Evolutionary conservation across 2,329 filamentous ascomycete species (phyloP).

Genomic region (Colletotrichum tabaci): DNA sequence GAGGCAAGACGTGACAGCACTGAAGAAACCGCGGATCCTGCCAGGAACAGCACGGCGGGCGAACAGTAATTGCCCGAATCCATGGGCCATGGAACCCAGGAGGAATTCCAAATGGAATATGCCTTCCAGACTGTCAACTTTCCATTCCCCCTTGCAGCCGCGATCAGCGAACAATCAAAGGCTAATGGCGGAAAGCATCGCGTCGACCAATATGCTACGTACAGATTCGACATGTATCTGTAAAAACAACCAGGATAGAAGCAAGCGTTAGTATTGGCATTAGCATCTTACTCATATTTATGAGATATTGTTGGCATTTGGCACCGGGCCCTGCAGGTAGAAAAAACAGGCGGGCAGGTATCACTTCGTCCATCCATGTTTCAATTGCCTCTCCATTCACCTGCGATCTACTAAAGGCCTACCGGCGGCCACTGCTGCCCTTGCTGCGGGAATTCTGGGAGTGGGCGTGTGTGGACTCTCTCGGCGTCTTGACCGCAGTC

Average conservation of each 20-base stretch:
- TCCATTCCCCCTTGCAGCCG: background rate
- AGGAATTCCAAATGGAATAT: conserved; percentile 1
- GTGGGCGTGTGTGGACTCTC: conserved; percentile 23
- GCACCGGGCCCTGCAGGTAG: conserved; percentile 17
- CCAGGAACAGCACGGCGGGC: conserved; percentile 21
- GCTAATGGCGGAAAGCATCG: background rate
- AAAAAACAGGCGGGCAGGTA: conserved; percentile 12
- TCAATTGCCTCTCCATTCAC: conserved; percentile 17
- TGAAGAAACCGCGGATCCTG: conserved; percentile 31
- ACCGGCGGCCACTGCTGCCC: background rate
- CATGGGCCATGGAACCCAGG: conserved; percentile 14
- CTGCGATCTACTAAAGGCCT: background rate
- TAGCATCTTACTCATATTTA: background rate
- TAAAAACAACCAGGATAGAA: conserved; percentile 9
- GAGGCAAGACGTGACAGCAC: conserved; percentile 18
- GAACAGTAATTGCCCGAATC: conserved; percentile 19
- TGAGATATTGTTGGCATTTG: conserved; percentile 20
- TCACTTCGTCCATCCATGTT: conserved; percentile 9
- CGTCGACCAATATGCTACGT: conserved; percentile 20
- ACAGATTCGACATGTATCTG: conserved; percentile 19
- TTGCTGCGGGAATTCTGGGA: conserved; percentile 28
- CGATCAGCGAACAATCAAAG: background rate
- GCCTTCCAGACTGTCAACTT: background rate
- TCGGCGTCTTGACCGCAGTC: conserved; percentile 22
- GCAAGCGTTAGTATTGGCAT: conserved; percentile 26